A percentile compares a stretch with the other conserved stretches of the same genome.
These are phyloP conservation scores for Kappamyces sp. DNA, from an alignment of 192 early-diverging fungal species.

Conservation along the genomic window DNA sequence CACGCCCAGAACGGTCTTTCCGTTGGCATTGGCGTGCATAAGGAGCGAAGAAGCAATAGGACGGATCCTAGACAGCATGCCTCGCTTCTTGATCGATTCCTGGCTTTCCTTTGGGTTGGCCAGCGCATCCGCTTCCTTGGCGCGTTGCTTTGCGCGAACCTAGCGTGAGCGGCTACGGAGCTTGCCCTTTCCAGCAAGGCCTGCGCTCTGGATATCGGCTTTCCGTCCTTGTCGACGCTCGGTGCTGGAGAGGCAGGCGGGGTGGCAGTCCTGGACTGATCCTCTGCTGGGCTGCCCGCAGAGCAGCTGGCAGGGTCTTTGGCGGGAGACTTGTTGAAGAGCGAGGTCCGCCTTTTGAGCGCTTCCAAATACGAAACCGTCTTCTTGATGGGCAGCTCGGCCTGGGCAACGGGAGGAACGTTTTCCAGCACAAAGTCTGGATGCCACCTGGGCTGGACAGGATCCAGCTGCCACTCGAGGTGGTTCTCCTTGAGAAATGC, in stretches of 20 bases:
- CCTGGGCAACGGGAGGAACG: background rate
- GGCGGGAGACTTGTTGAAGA: background rate
- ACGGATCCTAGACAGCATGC: constrained; percentile 5
- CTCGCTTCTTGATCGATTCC: constrained; percentile 10
- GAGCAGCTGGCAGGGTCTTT: too few species aligned
- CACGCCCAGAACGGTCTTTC: background rate
- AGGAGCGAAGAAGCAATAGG: constrained; percentile 2
- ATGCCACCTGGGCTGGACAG: constrained; percentile 1
- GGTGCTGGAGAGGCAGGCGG: background rate
- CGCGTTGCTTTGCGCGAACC: constrained; percentile 14
- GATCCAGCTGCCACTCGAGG: background rate
- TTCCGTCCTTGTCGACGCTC: background rate
- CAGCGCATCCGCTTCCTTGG: background rate
- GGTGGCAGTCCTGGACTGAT: too few species aligned
- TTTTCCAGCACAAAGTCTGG: background rate
- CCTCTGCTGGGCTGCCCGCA: too few species aligned
- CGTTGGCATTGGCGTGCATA: background rate
- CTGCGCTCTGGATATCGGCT: constrained; percentile 10
- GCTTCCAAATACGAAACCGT: background rate
- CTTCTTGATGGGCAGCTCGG: constrained; percentile 11
- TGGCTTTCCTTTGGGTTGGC: background rate
- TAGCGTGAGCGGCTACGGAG: background rate
- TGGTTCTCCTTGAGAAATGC: constrained; percentile 1
- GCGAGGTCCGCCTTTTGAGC: background rate
- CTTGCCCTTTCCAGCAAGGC: constrained; percentile 16